Evolutionary conservation across 352 stramenopile species (phyloP), one percentile per base, ranked within the genome.

Genomic region (Phytophthora foliorum): DNA sequence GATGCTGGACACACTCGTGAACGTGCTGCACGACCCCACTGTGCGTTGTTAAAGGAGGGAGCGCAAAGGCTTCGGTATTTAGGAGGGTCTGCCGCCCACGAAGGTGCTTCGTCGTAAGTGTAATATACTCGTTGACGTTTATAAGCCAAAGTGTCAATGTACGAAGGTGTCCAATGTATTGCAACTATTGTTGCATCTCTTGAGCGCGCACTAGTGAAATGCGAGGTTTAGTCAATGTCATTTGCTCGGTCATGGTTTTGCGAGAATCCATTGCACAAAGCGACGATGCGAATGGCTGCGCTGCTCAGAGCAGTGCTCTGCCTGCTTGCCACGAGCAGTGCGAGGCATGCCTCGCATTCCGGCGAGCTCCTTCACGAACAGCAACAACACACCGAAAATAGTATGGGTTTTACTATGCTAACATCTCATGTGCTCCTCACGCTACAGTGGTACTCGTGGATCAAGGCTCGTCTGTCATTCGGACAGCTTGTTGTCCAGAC

Each of bases 1-100:
- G 59, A 75, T 83, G 61, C 72, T 83, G 34, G 72, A 81, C 39
- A 77, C 72, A 21, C 72, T 83, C 16, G 65, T 78, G 42, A 68
- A 51, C 29, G 75, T 78, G 53, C 48, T 83, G 34, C 72, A 83
- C 38, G 72, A 80, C 27, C 74, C 74, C 31, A 72, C 63, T 24
- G 67, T 76, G 34, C 57, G 67, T 31, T 75, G 57, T 66, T 72
- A 60, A 70, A 63, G 36, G 16, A 17, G 24, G 2, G 50, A 56
- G 24, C 27, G 27, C 21, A 42, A 58, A 42, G 6, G 11, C 25
- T 52, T 54, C 22, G 57, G 39, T 67, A 63, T 67, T 65, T 74
- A 67, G 59, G 54, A 41, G 31, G 25, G 21, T 19, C 27, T 36
- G 31, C 29, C 9, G 11, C 42, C 19, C 42, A 22, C 42, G 21